Evolutionary conservation across 2,329 filamentous ascomycete species (phyloP), one percentile per base, ranked within the genome.

Genomic region (Cadophora malorum): DNA sequence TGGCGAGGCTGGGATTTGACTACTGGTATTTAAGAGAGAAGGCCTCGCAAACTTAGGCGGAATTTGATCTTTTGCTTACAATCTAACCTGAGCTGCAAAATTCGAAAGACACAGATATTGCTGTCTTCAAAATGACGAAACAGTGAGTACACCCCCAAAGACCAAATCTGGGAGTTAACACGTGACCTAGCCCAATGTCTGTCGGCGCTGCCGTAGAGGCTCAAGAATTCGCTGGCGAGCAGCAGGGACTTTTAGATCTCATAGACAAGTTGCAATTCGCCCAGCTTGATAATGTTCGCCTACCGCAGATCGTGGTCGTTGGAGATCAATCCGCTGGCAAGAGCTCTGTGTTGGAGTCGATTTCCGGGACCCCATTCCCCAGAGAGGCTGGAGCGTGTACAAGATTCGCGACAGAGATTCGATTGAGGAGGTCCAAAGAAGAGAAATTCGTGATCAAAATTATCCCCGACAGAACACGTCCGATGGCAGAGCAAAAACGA

Each of bases 121-220:
- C 2, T 16, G 41, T 35, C 7, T 9, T 33, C 38, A 50, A 35
- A 35, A 62, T 62, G 59, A 62, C 59, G 38, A 62, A 62, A 62
- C 38, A 49, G 59, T 62, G 45, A 49, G 59, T n/a, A 21, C 14
- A 6, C 41, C 3, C 12, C 25, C 41, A 23, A 33, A 62, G 33
- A 21, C 25, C 25, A 28, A 47, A 61, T 61, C n/a, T 31, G 7
- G 19, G 6, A 33, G 41, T 41, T 62, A 62, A 62, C 59, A 62
- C 25, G 41, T 62, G 59, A 62, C 25, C 4, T 9, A 62, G 59
- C 71, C 91, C 91, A 69, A 94, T 88, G 75, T 63, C 67, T 25
- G 65, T 69, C 7, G 67, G 65, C 35, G 65, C 62, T 16, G 47
- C 31, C 49, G 47, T 69, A 3, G 55, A 62, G 6, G 61, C 56